Evolutionary conservation across 306 rosid genomes (phyloP).

Genomic region (Lathyrus tuberosus): DNA sequence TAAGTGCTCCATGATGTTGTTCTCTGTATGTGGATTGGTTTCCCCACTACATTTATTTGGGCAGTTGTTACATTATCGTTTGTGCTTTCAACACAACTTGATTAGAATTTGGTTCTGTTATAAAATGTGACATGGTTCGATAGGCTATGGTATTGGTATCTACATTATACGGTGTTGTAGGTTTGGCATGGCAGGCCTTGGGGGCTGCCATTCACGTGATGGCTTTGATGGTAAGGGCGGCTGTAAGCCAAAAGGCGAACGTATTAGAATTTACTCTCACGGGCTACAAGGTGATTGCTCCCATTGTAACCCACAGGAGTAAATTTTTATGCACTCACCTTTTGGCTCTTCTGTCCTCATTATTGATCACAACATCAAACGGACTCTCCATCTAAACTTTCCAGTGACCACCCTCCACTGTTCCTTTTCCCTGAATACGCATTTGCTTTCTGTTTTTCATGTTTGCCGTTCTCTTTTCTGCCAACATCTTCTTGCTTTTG

Average conservation of each 20-base stretch:
- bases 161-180: neutral
- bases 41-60: constrained; percentile 9
- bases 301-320: too few relatives aligned
- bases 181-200: neutral
- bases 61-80: neutral
- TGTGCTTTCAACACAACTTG: constrained; percentile 6
- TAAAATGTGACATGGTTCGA: too few relatives aligned
- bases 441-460: neutral
- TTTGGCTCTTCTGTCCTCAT: neutral
- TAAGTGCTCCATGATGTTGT: neutral
- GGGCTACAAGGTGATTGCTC: too few relatives aligned
- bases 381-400: neutral
- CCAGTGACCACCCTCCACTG: neutral
- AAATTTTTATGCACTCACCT: neutral
- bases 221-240: neutral
- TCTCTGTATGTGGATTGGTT: constrained; percentile 1
- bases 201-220: neutral
- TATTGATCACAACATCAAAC: neutral
- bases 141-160: neutral
- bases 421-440: neutral
- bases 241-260: neutral
- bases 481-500: constrained; percentile 9
- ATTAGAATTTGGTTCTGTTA: neutral
- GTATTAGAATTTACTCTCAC: too few relatives aligned
- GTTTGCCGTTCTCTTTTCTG: neutral